phyloP scores from a whole-genome alignment of 1,139 yeast genomes.

The Wickerhamomyces sp. region DNA sequence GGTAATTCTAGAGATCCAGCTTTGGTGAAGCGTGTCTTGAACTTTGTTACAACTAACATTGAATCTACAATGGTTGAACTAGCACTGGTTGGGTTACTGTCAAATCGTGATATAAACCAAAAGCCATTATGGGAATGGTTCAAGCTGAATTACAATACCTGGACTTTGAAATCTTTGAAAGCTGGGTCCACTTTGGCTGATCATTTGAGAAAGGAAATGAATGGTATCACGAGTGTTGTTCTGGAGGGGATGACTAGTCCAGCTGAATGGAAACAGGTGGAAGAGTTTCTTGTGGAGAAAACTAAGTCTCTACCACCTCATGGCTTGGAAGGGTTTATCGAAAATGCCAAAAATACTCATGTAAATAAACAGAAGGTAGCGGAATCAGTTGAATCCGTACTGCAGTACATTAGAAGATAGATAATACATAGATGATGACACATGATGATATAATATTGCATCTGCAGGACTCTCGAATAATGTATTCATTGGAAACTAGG shows the following conservation, averaged over 20 bases:
- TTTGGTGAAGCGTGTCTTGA: conserved; percentile 47
- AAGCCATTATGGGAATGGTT: conserved; percentile 51
- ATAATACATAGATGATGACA: background rate
- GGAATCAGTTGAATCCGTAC: conserved; percentile 6
- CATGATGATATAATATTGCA: no score
- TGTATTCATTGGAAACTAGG: no score
- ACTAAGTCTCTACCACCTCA: conserved; percentile 32
- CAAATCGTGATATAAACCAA: conserved; percentile 16
- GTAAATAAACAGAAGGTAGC: conserved; percentile 12
- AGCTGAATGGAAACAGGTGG: conserved; percentile 25
- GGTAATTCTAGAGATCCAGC: conserved; percentile 43
- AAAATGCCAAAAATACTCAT: conserved; percentile 22
- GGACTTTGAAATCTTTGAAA: conserved; percentile 41
- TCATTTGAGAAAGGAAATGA: conserved; percentile 36
- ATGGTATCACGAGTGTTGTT: conserved; percentile 38
- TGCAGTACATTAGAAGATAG: background rate
- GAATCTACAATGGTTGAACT: conserved; percentile 50
- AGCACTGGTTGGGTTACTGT: conserved; percentile 47
- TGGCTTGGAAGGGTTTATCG: conserved; percentile 24
- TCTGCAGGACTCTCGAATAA: no score
- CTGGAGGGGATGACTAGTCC: conserved; percentile 39
- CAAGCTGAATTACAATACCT: conserved; percentile 42
- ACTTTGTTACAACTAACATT: conserved; percentile 50
- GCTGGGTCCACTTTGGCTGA: conserved; percentile 37
- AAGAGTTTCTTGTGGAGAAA: conserved; percentile 33